Base-by-base conservation (phyloP, 129 eudicot species). In the Apium graveolens region DNA sequence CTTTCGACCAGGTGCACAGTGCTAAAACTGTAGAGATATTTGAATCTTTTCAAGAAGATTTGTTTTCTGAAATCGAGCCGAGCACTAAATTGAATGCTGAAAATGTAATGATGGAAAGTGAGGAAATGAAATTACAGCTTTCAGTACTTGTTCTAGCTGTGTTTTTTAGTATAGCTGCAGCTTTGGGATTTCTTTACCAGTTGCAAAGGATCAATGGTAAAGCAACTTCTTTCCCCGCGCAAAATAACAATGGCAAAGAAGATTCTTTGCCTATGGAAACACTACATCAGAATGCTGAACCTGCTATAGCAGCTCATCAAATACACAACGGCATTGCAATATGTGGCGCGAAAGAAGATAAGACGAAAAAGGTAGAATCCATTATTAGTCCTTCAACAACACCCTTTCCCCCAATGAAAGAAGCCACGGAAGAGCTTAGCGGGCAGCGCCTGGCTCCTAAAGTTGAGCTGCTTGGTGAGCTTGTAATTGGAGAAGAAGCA, bases 171-270 rank as follows among this genome's bases (percentile, higher is more conserved):
- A 9, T 83, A 35, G 38, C 76, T 43, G 68, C 87, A 70, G 82
- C 84, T 51, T 76, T 90, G 20, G 82, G 83, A 41, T 27, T 80
- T 76, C n/a, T 86, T 35, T 76, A 73, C 74, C 76, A 16, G 76
- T 62, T 79, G 63, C 34, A 60, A 66, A 46, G 34, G 46, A 86
- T 78, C 65, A 57, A 32, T 78, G 68, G 72, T 20, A 48, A 4
- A 24, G 31, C 62, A 31, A 41, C 8, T 29, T 31, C 9, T 29
- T 66, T 13, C 39, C 72, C 41, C 34, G 26, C 39, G 4, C 3
- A 31, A 66, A 32, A 66, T 17, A 32, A 32, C 2, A 29, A 29
- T 32, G 41, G 24, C 24, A 66, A 66, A 66, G 38, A 48, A 76
- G 55, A 66, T 72, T 39, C 18, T 39, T 72, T 42, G 37, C 76